Evolutionary conservation across 192 early-diverging fungal genomes (phyloP).

Genomic region (Rhizoclosmatium globosum): DNA sequence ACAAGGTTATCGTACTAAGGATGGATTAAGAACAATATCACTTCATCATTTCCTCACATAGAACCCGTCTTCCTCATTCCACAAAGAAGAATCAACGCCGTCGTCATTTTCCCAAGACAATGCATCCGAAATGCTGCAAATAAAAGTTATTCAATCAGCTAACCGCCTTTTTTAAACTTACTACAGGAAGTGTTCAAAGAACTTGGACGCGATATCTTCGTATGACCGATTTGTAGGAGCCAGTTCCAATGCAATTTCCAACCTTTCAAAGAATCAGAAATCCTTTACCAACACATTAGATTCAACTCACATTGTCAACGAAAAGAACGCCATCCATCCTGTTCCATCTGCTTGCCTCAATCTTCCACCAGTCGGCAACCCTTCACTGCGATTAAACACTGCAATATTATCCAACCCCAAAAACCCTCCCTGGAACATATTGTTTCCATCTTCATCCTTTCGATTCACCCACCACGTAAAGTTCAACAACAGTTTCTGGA

Average conservation of each 20-base stretch:
- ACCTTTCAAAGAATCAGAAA: neutral
- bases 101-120: constrained; percentile 50
- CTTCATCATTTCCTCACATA: constrained; percentile 25
- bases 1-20: constrained; percentile 55
- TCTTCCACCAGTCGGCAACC: constrained; percentile 50
- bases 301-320: constrained; percentile 31
- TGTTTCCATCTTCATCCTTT: constrained; percentile 60
- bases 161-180: too few relatives aligned
- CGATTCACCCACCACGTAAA: constrained; percentile 63
- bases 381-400: constrained; percentile 63
- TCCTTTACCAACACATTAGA: neutral
- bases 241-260: constrained; percentile 46
- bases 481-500: constrained; percentile 48
- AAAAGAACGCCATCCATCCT: constrained; percentile 62
- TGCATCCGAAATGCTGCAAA: constrained; percentile 55
- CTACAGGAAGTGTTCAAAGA: constrained; percentile 66
- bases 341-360: constrained; percentile 63
- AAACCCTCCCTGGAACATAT: constrained; percentile 64
- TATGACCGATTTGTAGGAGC: constrained; percentile 38
- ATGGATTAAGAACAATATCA: neutral
- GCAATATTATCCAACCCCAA: constrained; percentile 66
- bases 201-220: constrained; percentile 63
- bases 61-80: constrained; percentile 58
- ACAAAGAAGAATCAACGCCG: constrained; percentile 48
- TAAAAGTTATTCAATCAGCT: too few relatives aligned